phyloP scores from a whole-genome alignment of 306 rosid species.

The Cicer yamashitae region DNA sequence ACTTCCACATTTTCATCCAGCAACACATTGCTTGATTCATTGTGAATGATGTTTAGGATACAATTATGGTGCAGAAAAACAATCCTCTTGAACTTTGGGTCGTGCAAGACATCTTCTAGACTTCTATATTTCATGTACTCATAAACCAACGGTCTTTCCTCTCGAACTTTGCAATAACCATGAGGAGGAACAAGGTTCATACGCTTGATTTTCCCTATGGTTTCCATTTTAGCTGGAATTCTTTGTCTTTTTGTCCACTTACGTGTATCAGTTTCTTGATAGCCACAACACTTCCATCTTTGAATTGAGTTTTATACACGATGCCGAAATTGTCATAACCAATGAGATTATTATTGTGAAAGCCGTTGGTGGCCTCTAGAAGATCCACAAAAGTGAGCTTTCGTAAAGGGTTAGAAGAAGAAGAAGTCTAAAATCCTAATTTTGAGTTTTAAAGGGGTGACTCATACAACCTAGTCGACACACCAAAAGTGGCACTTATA shows the following conservation, averaged over 20 bases:
- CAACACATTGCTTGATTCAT: slow-evolving; percentile 94
- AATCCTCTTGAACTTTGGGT: slow-evolving; percentile 75
- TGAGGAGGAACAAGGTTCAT: slow-evolving; percentile 89
- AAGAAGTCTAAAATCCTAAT: no score
- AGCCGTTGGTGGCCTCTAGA: slow-evolving; percentile 88
- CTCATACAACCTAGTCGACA: no score
- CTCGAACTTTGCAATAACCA: slow-evolving; percentile 93
- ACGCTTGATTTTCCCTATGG: slow-evolving; percentile 95
- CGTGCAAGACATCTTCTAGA: slow-evolving; percentile 89
- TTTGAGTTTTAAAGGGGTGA: no score
- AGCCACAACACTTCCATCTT: slow-evolving; percentile 89
- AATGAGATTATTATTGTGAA: slow-evolving; percentile 81
- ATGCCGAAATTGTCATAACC: slow-evolving; percentile 95
- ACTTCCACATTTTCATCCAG: slow-evolving; percentile 92
- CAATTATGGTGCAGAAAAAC: slow-evolving; percentile 94
- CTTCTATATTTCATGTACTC: slow-evolving; percentile 96
- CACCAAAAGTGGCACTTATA: no score
- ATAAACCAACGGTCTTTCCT: slow-evolving; percentile 88
- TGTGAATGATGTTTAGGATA: slow-evolving; percentile 88
- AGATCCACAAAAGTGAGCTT: slow-evolving; percentile 94
- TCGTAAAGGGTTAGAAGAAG: slow-evolving; percentile 59
- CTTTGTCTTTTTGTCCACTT: slow-evolving; percentile 95
- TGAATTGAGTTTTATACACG: slow-evolving; percentile 90
- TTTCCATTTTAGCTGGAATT: slow-evolving; percentile 98
- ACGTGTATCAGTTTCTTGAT: slow-evolving; percentile 91